Evolutionary conservation across 2,329 filamentous ascomycete species (phyloP), one percentile per base, ranked within the genome.

Genomic region (Aureobasidium leucospermi): DNA sequence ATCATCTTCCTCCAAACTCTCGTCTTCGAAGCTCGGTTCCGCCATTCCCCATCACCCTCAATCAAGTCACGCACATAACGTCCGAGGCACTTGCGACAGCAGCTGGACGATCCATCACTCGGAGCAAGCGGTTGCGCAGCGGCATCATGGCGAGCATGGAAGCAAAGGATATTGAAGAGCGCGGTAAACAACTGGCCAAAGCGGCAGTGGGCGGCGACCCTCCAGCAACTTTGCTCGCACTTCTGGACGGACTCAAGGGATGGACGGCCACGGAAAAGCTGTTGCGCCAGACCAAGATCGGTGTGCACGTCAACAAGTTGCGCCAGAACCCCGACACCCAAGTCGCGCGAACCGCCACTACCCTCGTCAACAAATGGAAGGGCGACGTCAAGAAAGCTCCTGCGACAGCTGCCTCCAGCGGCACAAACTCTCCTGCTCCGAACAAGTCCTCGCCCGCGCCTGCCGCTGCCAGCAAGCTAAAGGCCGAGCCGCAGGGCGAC

Each of bases 361-460:
- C 92, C 68, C 88, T 97, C 60, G 91, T 99, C 56, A 82, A 81
- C 63, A 95, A 92, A 73, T 96, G 90, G 90, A 89, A 88, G 77
- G 85, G 85, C 68, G 84, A 87, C 42, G 88, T 96, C 52, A 87
- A 89, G 61, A 76, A 76, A 65, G 32, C 49, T 7, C 60, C 60
- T 15, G 71, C 71, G 49, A 71, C 73, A 49, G 68, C 65, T 59
- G 62, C 65, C 19, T 74, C 72, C 28, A 76, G 78, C 58, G 66
- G 69, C 42, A 72, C 76, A 13, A 73, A 77, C 73, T 75, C 74
- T 55, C 71, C 72, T 5, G 68, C 69, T 3, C 68, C 70, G 36
- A 41, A 39, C 53, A 45, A 53, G 11, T 34, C 32, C 8, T 61
- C 61, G 48, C 63, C 65, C 1, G 64, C 60, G 74, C 78, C 52